These are phyloP conservation scores for Liquidambar formosana DNA, from an alignment of 164 flowering plant genomes.

Conservation along the genomic window DNA sequence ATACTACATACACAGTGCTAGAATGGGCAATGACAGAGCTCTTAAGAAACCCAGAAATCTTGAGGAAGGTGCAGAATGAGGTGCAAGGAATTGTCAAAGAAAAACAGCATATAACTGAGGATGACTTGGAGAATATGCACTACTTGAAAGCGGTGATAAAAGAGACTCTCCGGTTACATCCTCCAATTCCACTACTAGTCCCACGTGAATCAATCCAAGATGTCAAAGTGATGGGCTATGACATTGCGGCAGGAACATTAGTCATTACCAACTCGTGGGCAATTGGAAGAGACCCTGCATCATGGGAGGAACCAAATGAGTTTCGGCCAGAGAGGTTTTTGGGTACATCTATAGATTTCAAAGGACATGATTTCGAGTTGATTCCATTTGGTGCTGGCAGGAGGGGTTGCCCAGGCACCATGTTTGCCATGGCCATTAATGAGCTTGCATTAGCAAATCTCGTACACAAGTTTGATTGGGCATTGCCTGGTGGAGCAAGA, in stretches of 20 bases:
- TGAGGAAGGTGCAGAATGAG: conserved; percentile 22
- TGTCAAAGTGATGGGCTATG: conserved; percentile 22
- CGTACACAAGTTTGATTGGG: conserved; percentile 17
- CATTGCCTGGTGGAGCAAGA: conserved; percentile 9
- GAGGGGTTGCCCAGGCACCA: conserved; percentile 12
- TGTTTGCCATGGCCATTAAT: conserved; percentile 3
- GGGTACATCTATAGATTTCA: not conserved
- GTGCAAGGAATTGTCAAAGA: conserved; percentile 7
- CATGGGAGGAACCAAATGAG: conserved; percentile 12
- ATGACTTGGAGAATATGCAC: conserved; percentile 17
- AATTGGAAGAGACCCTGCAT: conserved; percentile 10
- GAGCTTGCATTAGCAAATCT: conserved; percentile 23
- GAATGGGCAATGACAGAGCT: conserved; percentile 41
- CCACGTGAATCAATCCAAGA: conserved; percentile 21
- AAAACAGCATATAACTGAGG: conserved; percentile 16
- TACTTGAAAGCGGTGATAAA: conserved; percentile 37
- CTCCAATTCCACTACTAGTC: conserved; percentile 30
- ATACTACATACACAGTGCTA: conserved; percentile 21
- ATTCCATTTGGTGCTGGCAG: conserved; percentile 19
- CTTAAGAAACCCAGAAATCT: conserved; percentile 19
- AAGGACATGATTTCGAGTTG: conserved; percentile 10
- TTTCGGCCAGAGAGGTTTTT: conserved; percentile 20
- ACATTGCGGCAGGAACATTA: conserved; percentile 12
- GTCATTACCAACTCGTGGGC: conserved; percentile 14
- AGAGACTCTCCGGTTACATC: conserved; percentile 32